phyloP scores from a whole-genome alignment of 1,139 yeast species.

The Yamadazyma dushanensis region DNA sequence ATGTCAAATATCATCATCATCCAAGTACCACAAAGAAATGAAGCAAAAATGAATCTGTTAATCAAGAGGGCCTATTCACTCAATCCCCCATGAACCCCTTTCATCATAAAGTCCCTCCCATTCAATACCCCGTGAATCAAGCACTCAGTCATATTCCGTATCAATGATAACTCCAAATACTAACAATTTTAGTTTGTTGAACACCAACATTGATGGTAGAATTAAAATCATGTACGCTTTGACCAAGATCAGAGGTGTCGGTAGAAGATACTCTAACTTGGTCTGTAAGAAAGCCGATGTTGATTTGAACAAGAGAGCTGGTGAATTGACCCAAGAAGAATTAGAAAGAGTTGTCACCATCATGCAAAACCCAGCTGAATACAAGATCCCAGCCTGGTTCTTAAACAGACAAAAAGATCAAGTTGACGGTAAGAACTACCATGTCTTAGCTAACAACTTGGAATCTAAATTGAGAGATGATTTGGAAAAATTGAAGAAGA shows the following conservation, averaged over 20 bases:
- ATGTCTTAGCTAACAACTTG: constrained; percentile 97
- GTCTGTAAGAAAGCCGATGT: constrained; percentile 99
- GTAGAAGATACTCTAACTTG: constrained; percentile 99
- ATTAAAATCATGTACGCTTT: constrained; percentile 99
- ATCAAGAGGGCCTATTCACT: too few relatives aligned
- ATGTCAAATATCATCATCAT: background rate
- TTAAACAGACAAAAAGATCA: constrained; percentile 99
- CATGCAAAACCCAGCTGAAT: constrained; percentile 99
- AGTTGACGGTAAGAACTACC: constrained; percentile 98
- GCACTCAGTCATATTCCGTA: too few relatives aligned
- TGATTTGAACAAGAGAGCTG: constrained; percentile 98
- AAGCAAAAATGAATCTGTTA: too few relatives aligned
- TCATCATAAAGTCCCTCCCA: too few relatives aligned
- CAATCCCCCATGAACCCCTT: too few relatives aligned
- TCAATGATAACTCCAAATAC: constrained; percentile 8
- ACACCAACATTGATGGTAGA: constrained; percentile 99
- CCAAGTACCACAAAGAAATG: background rate
- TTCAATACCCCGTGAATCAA: background rate
- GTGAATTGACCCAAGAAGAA: constrained; percentile 99
- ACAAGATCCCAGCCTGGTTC: constrained; percentile 99
- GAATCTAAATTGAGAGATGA: constrained; percentile 99
- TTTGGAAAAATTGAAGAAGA: constrained; percentile 99
- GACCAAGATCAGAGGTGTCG: constrained; percentile 99
- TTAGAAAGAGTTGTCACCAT: constrained; percentile 99
- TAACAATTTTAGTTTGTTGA: constrained; percentile 74